Percentiles rank a stretch among this genome's conserved stretches.
phyloP scores from a whole-genome alignment of 495 filamentous ascomycete genomes.

The Haplographium delicatum region DNA sequence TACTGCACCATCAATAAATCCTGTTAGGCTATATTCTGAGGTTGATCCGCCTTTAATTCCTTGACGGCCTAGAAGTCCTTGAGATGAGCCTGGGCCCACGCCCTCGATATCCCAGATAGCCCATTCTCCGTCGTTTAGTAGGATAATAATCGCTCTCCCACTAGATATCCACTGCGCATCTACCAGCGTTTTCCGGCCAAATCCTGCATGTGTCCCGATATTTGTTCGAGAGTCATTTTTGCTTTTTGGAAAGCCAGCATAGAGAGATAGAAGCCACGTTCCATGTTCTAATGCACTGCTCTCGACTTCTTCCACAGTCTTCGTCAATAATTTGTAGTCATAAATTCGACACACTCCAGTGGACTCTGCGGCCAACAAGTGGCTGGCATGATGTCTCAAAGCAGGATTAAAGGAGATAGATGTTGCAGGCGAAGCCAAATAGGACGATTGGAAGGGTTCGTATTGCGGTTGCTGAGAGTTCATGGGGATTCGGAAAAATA shows the following conservation, averaged over 20 bases:
- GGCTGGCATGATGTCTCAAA: conserved; percentile 40
- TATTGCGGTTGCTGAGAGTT: conserved; percentile 31
- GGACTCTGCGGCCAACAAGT: conserved; percentile 61
- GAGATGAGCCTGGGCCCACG: conserved; percentile 48
- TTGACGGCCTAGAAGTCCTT: conserved; percentile 52
- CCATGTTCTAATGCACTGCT: conserved; percentile 20
- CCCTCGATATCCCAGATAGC: conserved; percentile 87
- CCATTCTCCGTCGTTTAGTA: conserved; percentile 86
- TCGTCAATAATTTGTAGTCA: conserved; percentile 31
- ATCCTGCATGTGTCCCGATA: conserved; percentile 29
- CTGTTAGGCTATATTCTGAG: conserved; percentile 62
- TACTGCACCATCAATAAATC: conserved; percentile 50
- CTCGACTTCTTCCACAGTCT: conserved; percentile 8
- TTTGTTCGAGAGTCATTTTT: conserved; percentile 23
- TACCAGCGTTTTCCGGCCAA: conserved; percentile 67
- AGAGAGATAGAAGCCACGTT: conserved; percentile 66
- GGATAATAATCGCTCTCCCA: conserved; percentile 67
- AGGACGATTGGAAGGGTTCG: conserved; percentile 57
- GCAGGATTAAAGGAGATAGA: conserved; percentile 68
- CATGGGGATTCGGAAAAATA: conserved; percentile 31
- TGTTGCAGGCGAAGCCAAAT: conserved; percentile 58
- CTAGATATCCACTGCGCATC: conserved; percentile 79
- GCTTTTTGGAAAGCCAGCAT: conserved; percentile 54
- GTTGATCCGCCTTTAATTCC: conserved; percentile 61
- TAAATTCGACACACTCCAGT: conserved; percentile 66